phyloP scores from a whole-genome alignment of 495 filamentous ascomycete genomes.

The Copromyces sp. region DNA sequence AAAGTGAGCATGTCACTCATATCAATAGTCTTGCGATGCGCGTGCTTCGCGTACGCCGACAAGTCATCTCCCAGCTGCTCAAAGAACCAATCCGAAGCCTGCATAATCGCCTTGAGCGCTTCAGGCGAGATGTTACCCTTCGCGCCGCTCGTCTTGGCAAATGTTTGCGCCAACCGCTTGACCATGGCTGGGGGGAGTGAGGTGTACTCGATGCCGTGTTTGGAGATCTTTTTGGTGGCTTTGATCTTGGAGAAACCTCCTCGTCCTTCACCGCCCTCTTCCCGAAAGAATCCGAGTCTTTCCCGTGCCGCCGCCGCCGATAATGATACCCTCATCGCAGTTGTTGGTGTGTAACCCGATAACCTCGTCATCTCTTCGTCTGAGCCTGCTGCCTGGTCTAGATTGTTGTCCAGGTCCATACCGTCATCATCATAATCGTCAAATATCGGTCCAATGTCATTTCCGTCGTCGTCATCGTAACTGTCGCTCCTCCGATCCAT shows the following conservation, averaged over 20 bases:
- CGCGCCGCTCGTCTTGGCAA: slow-evolving; percentile 50
- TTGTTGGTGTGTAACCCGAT: background rate
- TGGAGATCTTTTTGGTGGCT: slow-evolving; percentile 52
- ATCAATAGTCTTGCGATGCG: slow-evolving; percentile 73
- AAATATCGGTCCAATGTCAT: slow-evolving; percentile 9
- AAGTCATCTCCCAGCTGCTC: slow-evolving; percentile 75
- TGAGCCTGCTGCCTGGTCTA: slow-evolving; percentile 3
- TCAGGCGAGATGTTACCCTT: slow-evolving; percentile 62
- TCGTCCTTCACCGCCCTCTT: background rate
- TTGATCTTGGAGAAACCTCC: slow-evolving; percentile 28
- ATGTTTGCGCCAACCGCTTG: slow-evolving; percentile 64
- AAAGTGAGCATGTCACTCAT: slow-evolving; percentile 72
- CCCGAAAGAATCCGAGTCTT: background rate
- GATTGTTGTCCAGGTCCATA: slow-evolving; percentile 9
- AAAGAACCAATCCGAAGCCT: slow-evolving; percentile 82
- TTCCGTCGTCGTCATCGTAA: slow-evolving; percentile 16
- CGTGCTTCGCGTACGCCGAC: slow-evolving; percentile 69
- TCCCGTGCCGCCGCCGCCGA: background rate
- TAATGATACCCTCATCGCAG: background rate
- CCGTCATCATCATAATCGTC: slow-evolving; percentile 15
- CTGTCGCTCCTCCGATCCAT: slow-evolving; percentile 16
- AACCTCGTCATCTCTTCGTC: slow-evolving; percentile 5
- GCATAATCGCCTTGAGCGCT: slow-evolving; percentile 59
- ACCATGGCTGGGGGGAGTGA: slow-evolving; percentile 60
- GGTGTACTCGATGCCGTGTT: slow-evolving; percentile 64